A percentile compares a stretch with the other conserved stretches of the same genome.
phyloP scores from a whole-genome alignment of 2,329 filamentous ascomycete species.

The Ceratocystis cacaofunesta region DNA sequence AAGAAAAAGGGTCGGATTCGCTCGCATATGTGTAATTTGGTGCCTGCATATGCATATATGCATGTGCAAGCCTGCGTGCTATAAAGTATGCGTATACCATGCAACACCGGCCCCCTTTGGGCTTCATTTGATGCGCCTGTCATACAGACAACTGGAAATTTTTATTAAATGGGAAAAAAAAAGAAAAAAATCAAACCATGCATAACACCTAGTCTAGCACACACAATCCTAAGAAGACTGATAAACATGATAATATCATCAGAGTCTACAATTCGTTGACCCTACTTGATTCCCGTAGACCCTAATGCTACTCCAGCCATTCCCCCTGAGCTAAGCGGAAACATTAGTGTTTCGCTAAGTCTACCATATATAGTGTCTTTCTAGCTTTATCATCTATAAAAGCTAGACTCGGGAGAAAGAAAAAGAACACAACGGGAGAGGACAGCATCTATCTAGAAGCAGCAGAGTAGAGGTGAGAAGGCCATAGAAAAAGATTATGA shows the following conservation, averaged over 20 bases:
- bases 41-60: background rate
- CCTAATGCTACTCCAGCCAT: background rate
- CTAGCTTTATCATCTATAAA: background rate
- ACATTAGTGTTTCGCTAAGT: constrained; percentile 1
- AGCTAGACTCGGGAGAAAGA: background rate
- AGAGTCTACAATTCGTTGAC: background rate
- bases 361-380: background rate
- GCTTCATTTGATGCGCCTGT: background rate
- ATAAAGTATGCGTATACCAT: background rate
- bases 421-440: background rate
- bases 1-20: background rate
- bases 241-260: background rate
- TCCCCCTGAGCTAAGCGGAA: constrained; percentile 10
- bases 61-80: background rate
- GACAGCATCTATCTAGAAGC: background rate
- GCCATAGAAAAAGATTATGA: background rate
- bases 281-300: background rate
- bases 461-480: background rate
- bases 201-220: no score
- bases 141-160: background rate
- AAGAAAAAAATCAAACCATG: background rate
- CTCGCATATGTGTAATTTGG: background rate
- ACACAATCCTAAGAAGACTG: background rate
- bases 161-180: background rate
- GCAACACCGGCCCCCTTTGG: background rate